Evolutionary conservation across 2,329 filamentous ascomycete genomes (phyloP).

Genomic region (Fusarium xylarioides): DNA sequence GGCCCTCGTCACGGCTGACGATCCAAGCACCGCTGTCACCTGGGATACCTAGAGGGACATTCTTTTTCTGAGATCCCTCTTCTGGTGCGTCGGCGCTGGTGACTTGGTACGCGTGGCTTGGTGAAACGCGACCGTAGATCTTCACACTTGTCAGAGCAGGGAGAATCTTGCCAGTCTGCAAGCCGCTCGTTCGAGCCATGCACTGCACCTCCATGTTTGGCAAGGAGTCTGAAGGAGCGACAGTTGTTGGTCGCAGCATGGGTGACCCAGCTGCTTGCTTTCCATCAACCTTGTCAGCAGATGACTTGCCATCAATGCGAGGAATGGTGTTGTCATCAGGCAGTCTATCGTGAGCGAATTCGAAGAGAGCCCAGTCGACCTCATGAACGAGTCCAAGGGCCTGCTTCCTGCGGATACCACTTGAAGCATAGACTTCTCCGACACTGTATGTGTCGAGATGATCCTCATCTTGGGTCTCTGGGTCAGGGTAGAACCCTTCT

Average conservation of each 20-base stretch:
- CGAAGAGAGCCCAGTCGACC: conserved; percentile 94
- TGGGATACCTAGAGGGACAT: conserved; percentile 69
- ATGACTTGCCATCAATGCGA: conserved; percentile 23
- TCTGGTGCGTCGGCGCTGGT: conserved; percentile 50
- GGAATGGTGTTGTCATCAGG: conserved; percentile 78
- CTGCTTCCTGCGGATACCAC: conserved; percentile 82
- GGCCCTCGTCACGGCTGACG: conserved; percentile 79
- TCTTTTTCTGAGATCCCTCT: conserved; percentile 29
- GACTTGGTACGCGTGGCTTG: conserved; percentile 75
- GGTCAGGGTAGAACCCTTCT: conserved; percentile 81
- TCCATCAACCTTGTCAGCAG: conserved; percentile 8
- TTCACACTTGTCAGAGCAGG: conserved; percentile 85
- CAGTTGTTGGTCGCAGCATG: conserved; percentile 62
- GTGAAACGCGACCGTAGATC: conserved; percentile 83
- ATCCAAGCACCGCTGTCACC: conserved; percentile 96
- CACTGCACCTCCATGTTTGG: conserved; percentile 85
- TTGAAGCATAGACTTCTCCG: conserved; percentile 88
- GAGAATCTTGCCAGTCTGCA: conserved; percentile 81
- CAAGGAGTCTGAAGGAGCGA: conserved; percentile 68
- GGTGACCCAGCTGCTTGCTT: conserved; percentile 43
- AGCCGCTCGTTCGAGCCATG: conserved; percentile 84
- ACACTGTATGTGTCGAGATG: conserved; percentile 83
- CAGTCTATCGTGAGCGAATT: conserved; percentile 75
- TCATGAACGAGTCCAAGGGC: conserved; percentile 81
- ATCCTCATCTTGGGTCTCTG: conserved; percentile 77